Evolutionary conservation across 371 early-diverging fungal genomes (phyloP), one percentile per base, ranked within the genome.

Genomic region (Rhizopus stolonifer): DNA sequence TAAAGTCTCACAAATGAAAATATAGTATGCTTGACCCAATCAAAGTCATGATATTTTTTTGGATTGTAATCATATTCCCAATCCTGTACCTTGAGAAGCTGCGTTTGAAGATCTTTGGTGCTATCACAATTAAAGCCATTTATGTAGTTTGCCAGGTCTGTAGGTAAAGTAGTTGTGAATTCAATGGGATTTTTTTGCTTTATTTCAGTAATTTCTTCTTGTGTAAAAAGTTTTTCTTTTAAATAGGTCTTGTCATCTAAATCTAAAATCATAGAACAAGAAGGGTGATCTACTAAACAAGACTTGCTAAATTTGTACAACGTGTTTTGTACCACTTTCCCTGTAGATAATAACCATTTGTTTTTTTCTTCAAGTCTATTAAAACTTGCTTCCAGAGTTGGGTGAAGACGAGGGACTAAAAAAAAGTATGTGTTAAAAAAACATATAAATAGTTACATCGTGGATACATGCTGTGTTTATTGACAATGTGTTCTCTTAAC

Each of bases 331-430:
- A 57, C 57, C n/a, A 50, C 21, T 43, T 57, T 57, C 2, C 57
- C 38, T 11, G 51, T 51, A 3, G 39, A 57, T 7, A 57, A 19
- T 46, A 25, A 21, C 57, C 38, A 57, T 51, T 57, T 57, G 0
- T 49, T 46, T 26, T 38, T 15, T 34, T 56, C 45, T 17, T 56
- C 36, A 25, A 56, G 39, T 49, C 26, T 23, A 38, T 15, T 26
- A 49, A 46, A 56, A n/a, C 24, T 32, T 45, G 38, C 38, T 34
- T 56, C 56, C n/a, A 49, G 15, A 11, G 29, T 39, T 39, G 56
- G 56, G n/a, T 49, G 89, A 29, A 29, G 29, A 29, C 29, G 0
- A 29, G 29, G 29, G 9, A 29, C 29, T 29, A 29, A 29, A 29
- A 29, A 29, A 29, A 29, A n/a, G 29, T 29, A 29, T 29, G 11